Evolutionary conservation across 495 filamentous ascomycete genomes (phyloP), one percentile per base, ranked within the genome.

Genomic region (Lepidopterella palustris): DNA sequence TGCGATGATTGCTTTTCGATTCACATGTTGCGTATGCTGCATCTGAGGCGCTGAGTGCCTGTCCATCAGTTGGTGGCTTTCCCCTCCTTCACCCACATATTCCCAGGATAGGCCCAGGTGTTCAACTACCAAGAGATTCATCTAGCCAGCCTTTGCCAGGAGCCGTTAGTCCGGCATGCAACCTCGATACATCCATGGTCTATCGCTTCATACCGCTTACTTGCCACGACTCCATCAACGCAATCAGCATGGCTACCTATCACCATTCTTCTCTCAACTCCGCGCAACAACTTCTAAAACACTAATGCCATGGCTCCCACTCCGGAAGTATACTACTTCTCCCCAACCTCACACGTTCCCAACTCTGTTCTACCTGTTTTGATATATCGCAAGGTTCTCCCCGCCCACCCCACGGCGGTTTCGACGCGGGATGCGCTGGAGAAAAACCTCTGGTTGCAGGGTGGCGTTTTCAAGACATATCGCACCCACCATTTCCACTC

Each of bases 351-450:
- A 15, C 63, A 75, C 56, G 68, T 76, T 25, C 74, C 75, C 10
- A 77, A 79, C 59, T 75, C 70, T 24, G 28, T 52, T 13, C 64
- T 76, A 4, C 70, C 73, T 0, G 71, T 74, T 28, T 68, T 77
- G 31, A 61, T 78, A 45, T 77, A 77, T 60, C 65, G 73, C 31
- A 62, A 60, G 11, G 72, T 71, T 39, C 66, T 76, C 6, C 64
- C 69, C 4, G 45, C 60, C 11, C 51, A 66, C 45, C 63, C 61
- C 13, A 59, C 62, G 11, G 53, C 67, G 3, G 65, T 60, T 20
- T 57, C 63, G 3, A 63, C 63, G 10, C 66, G 63, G 24, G 56
- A 60, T 48, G 53, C 64, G 21, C 60, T 75, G 49, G 71, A 74
- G 50, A 54, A 66, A 29, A 76, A 76, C 56, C 35, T 57, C 25